Percentiles rank a stretch among this genome's conserved stretches.
phyloP scores from a whole-genome alignment of 73 alveolate genomes.

The Tetrahymena borealis region DNA sequence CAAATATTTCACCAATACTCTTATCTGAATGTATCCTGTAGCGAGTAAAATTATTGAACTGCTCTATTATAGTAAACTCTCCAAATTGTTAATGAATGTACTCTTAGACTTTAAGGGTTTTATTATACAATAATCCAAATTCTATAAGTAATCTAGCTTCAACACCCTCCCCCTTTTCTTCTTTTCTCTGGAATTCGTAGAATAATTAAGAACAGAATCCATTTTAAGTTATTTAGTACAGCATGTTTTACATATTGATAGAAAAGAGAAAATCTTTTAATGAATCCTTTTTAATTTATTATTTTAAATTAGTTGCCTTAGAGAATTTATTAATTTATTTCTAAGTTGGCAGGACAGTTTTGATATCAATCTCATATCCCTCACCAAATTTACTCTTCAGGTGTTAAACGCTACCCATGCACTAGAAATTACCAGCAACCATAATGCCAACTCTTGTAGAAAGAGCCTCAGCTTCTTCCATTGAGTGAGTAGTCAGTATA shows the following conservation, averaged over 20 bases:
- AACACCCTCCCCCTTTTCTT: conserved; percentile 26
- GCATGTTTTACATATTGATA: conserved; percentile 1
- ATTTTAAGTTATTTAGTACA: conserved; percentile 4
- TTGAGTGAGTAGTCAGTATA: conserved; percentile 89
- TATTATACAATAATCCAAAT: conserved; percentile 25
- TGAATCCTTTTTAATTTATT: background rate
- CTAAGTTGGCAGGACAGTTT: conserved; percentile 49
- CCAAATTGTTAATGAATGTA: conserved; percentile 13
- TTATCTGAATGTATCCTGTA: conserved; percentile 5
- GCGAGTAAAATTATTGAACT: conserved; percentile 38
- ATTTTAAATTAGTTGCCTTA: conserved; percentile 19
- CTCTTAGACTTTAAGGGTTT: conserved; percentile 17
- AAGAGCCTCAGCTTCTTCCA: conserved; percentile 96
- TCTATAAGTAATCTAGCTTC: conserved; percentile 27
- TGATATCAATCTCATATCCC: conserved; percentile 89
- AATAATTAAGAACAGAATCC: conserved; percentile 34
- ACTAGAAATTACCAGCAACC: conserved; percentile 88
- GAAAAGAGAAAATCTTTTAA: background rate
- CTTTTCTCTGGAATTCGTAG: conserved; percentile 28
- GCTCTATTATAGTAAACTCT: conserved; percentile 42
- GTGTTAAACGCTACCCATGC: conserved; percentile 88
- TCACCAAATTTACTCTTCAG: conserved; percentile 86
- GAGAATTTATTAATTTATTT: conserved; percentile 46
- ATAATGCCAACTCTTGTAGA: conserved; percentile 86
- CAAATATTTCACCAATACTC: conserved; percentile 43